Base-by-base conservation (phyloP, 2,329 filamentous ascomycete species). In the Fusarium drepaniforme region DNA sequence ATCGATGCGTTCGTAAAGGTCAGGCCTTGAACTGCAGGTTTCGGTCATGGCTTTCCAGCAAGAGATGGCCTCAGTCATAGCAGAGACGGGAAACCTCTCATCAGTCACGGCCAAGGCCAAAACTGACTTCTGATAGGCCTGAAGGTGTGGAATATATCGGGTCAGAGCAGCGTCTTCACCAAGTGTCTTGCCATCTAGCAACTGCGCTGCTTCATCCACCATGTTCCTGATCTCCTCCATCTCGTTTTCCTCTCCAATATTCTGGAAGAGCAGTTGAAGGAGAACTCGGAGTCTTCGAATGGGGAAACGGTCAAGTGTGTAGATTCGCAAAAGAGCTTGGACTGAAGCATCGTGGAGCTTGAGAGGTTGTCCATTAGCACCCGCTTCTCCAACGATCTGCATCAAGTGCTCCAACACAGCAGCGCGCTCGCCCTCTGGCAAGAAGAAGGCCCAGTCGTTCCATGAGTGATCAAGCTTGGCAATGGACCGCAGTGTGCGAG, bases 381-480 rank as follows among this genome's bases (percentile, higher is more conserved):
- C 78, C 15, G 82, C 79, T 5, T 84, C 81, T 23, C 85, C 79
- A 56, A 87, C 85, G 46, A 89, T 85, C 60, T 89, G 85, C 51
- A 93, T 81, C 35, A 91, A 84, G 76, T 93, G 88, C 73, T 93
- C 90, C 21, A 93, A 83, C 2, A 90, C 88, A 3, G 90, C 89
- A 11, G 86, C 87, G 69, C 88, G 89, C 80, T 89, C 89, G 8
- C 80, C 73, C 53, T 87, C 89, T 1, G 85, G 82, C 8, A 92
- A 79, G 51, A 88, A 84, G 66, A 86, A 86, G 2, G 87, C 88
- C 87, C 89, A 89, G 63, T 92, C 89, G 51, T 88, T 85, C 78
- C 84, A 88, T n/a, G 86, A 88, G 63, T 85, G 85, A 67, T 88
- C 89, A 18, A 93, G 84, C 72, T 90, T 91, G 33, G 91, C 85